Base-by-base conservation (phyloP, 805 yeast species). In the Spathaspora sp. region DNA sequence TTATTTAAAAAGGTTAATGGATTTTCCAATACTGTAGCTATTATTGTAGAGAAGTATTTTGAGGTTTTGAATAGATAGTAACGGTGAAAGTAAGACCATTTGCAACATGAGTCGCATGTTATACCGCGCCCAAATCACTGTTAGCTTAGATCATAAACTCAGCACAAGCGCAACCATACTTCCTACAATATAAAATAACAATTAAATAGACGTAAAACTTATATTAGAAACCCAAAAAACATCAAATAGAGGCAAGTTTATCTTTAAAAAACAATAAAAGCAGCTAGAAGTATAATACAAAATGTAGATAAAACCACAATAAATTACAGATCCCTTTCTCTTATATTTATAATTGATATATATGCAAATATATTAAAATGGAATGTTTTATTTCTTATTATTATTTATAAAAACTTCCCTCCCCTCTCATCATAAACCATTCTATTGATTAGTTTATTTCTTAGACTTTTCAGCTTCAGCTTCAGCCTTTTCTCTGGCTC, bases 381-480 rank as follows among this genome's bases (percentile, higher is more conserved):
- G 47, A 23, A 38, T 40, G 31, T 42, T 42, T 32, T 48, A 19
- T 42, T 42, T 19, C 35, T n/a, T 12, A 29, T 48, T n/a, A 48
- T 48, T 18, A 43, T 48, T 29, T 28, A 48, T 48, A 17, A 48
- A 47, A 20, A 35, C 40, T 16, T 35, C 40, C 40, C 40, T 16
- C 16, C 38, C 40, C 18, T 16, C 16, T 12, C 16, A 35, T 18
- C 16, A 39, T 40, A 38, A 23, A 32, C 31, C 23, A 12, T 43
- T 23, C 43, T 43, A 43, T 26, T 29, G 39, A 31, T 45, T 45
- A 52, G 58, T 68, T 85, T 89, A 90, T 86, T 90, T 90, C 92
- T 92, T 92, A 71, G 73, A 70, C 93, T 92, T 92, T 72, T 91
- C 97, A 81, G 96, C 96, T 83, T 92, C 99, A 77, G 97, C 98